These are phyloP conservation scores for Malassezia dermatis DNA, from an alignment of 1,284 basidiomycete species.

Conservation along the genomic window DNA sequence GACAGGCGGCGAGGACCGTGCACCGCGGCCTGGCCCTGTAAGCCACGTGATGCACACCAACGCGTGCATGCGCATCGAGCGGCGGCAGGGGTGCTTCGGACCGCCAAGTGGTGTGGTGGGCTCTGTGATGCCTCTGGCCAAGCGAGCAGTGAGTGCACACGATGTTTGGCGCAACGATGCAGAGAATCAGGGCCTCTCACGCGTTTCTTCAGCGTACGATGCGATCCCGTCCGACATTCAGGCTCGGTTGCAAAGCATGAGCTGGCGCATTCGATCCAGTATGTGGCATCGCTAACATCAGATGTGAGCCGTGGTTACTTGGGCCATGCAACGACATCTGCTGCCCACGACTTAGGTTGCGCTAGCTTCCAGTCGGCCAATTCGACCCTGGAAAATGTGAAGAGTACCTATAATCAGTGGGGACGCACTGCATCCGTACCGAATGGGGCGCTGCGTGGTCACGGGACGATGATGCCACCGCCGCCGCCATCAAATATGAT, in stretches of 20 bases:
- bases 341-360: background rate
- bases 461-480: background rate
- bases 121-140: background rate
- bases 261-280: constrained; percentile 19
- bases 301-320: constrained; percentile 16
- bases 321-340: background rate
- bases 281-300: constrained; percentile 3
- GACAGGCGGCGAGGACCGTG: background rate
- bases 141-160: constrained; percentile 10
- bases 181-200: background rate
- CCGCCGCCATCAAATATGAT: background rate
- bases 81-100: background rate
- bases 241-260: constrained; percentile 14
- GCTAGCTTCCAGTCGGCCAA: background rate
- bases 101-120: background rate
- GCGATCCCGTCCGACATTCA: constrained; percentile 13
- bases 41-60: background rate
- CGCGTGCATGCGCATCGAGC: background rate
- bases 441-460: constrained; percentile 7
- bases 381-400: constrained; percentile 1
- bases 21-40: background rate
- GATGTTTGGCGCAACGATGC: constrained; percentile 8
- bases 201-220: constrained; percentile 10
- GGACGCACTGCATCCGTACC: constrained; percentile 13
- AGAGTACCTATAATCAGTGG: constrained; percentile 2